A percentile compares a stretch with the other conserved stretches of the same genome.
These are phyloP conservation scores for Flaveria brownii DNA, from an alignment of 129 eudicot species.

Conservation along the genomic window DNA sequence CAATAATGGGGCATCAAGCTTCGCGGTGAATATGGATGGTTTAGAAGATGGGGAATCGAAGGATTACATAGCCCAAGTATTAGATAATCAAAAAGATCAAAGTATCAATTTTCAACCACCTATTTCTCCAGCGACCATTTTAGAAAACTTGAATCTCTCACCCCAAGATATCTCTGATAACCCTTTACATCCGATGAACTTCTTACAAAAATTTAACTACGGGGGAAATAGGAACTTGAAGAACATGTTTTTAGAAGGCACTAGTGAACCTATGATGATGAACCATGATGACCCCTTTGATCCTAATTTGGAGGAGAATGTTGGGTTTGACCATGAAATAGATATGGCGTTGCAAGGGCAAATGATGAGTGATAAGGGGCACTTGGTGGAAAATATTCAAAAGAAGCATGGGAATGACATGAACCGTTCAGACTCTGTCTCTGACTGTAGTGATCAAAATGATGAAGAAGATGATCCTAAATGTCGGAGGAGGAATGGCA, in stretches of 20 bases:
- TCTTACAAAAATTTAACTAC: conserved; percentile 51
- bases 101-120: conserved; percentile 46
- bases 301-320: conserved; percentile 40
- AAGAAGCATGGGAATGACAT: conserved; percentile 36
- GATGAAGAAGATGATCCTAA: conserved; percentile 69
- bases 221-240: conserved; percentile 35
- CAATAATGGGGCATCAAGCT: conserved; percentile 40
- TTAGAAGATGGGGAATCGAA: conserved; percentile 35
- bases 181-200: conserved; percentile 45
- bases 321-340: conserved; percentile 51
- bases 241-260: conserved; percentile 41
- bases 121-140: conserved; percentile 51
- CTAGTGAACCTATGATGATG: conserved; percentile 33
- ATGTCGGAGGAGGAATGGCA: conserved; percentile 58
- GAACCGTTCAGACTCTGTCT: conserved; percentile 53
- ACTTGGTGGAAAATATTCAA: conserved; percentile 29
- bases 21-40: conserved; percentile 36
- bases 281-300: conserved; percentile 39
- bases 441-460: conserved; percentile 63
- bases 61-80: conserved; percentile 36
- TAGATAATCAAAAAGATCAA: conserved; percentile 43
- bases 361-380: conserved; percentile 36
- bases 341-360: conserved; percentile 53
- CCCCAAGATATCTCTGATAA: conserved; percentile 34
- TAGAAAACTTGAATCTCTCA: conserved; percentile 43